Evolutionary conservation across 805 yeast genomes (phyloP), one percentile per base, ranked within the genome.

Genomic region (Kazachstania africana): DNA sequence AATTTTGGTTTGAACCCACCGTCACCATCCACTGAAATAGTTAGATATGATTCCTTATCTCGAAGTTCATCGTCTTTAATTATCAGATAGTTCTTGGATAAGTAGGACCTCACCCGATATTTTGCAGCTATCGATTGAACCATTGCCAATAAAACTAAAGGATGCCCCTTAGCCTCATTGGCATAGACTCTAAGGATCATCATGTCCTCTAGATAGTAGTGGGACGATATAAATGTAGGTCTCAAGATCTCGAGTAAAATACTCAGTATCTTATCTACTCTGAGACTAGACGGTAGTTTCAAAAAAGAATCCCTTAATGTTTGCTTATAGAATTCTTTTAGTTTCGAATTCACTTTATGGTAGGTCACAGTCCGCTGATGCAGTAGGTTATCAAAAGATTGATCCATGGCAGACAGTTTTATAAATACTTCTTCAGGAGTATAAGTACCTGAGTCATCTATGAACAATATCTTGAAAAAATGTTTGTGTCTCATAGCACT

Each of bases 151-250:
- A 44, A 25, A 2, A 47, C 17, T 6, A 49, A 28, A 6, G 47
- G 43, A 21, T 40, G 40, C 3, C 56, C 54, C 14, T 28, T 36
- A 3, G 38, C 29, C 20, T 49, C 52, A 5, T 48, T 42, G 2
- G 53, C 39, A 31, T 49, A 52, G 2, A 52, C 36, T 27, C 56
- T 34, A 12, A 47, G 25, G 12, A 50, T 21, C 36, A 47, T 39
- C 22, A 40, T 37, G 28, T 47, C 49, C 22, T 52, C 54, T 3
- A 36, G 16, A 34, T 10, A 38, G 12, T n/a, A 9, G 21, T 26
- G n/a, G 13, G 19, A 14, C 14, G 31, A 28, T 10, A 20, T 22
- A 8, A 5, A 15, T 16, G 10, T 12, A 10, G n/a, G 26, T 12
- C 8, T 6, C 9, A 8, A 6, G 14, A 24, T 24, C 26, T n/a